phyloP scores from a whole-genome alignment of 176 grass and related monocot species.

The Aegilops umbellulata region DNA sequence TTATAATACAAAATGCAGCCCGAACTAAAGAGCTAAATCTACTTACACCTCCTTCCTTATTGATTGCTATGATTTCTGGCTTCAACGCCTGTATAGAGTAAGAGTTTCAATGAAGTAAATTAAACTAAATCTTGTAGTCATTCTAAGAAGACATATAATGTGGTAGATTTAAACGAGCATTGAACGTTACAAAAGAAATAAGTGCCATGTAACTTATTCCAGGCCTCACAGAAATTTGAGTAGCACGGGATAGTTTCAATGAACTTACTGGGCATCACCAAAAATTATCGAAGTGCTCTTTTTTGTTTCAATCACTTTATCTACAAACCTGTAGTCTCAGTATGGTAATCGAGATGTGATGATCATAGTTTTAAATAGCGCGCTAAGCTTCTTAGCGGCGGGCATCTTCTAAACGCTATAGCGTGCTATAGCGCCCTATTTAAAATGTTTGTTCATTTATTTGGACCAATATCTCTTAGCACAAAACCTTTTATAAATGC shows the following conservation, averaged over 20 bases:
- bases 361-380: too few relatives aligned
- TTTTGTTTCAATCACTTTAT: too few relatives aligned
- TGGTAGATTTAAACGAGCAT: background rate
- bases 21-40: conserved; percentile 1
- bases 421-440: too few relatives aligned
- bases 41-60: conserved; percentile 53
- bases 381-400: too few relatives aligned
- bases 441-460: too few relatives aligned
- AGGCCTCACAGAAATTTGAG: background rate
- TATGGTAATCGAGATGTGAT: background rate
- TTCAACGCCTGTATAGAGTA: conserved; percentile 50
- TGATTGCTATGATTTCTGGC: conserved; percentile 63
- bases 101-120: conserved; percentile 11
- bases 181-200: background rate
- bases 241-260: background rate
- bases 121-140: background rate
- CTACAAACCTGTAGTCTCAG: too few relatives aligned
- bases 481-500: too few relatives aligned
- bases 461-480: too few relatives aligned
- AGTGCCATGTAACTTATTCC: background rate
- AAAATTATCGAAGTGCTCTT: too few relatives aligned
- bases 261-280: background rate
- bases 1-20: conserved; percentile 11
- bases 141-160: background rate
- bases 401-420: too few relatives aligned